phyloP scores from a whole-genome alignment of 495 filamentous ascomycete species.

The Amphirosellinia nigrospora region DNA sequence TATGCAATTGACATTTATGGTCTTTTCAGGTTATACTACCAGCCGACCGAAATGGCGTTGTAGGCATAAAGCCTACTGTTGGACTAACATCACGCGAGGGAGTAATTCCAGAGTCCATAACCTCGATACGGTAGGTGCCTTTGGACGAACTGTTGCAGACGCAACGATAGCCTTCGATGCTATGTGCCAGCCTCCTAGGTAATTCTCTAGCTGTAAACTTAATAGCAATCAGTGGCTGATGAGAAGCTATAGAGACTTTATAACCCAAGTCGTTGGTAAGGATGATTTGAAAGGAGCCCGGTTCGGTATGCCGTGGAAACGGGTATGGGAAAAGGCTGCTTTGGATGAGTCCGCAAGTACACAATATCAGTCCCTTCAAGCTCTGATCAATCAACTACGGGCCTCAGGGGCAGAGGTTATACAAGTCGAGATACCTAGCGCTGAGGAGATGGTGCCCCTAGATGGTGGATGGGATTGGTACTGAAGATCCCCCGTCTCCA shows the following conservation, averaged over 20 bases:
- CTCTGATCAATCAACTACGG: slow-evolving; percentile 59
- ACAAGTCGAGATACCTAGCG: slow-evolving; percentile 70
- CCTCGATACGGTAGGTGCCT: slow-evolving; percentile 71
- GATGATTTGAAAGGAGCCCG: slow-evolving; percentile 62
- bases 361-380: slow-evolving; percentile 27
- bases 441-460: slow-evolving; percentile 64
- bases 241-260: not conserved
- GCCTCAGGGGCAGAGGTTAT: slow-evolving; percentile 70
- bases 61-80: slow-evolving; percentile 73
- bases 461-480: slow-evolving; percentile 62
- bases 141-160: slow-evolving; percentile 70
- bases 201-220: not conserved
- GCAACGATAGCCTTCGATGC: slow-evolving; percentile 69
- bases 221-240: not conserved
- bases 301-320: slow-evolving; percentile 74
- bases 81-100: slow-evolving; percentile 66
- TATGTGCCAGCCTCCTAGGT: slow-evolving; percentile 63
- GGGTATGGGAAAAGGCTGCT: slow-evolving; percentile 67
- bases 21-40: slow-evolving; percentile 49
- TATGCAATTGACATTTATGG: not conserved
- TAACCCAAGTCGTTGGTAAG: slow-evolving; percentile 41
- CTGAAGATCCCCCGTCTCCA: not conserved
- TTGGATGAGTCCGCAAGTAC: not conserved
- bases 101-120: slow-evolving; percentile 70
- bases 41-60: slow-evolving; percentile 67